phyloP scores from a whole-genome alignment of 495 filamentous ascomycete species.

The Aspergillus olivimuriae region DNA sequence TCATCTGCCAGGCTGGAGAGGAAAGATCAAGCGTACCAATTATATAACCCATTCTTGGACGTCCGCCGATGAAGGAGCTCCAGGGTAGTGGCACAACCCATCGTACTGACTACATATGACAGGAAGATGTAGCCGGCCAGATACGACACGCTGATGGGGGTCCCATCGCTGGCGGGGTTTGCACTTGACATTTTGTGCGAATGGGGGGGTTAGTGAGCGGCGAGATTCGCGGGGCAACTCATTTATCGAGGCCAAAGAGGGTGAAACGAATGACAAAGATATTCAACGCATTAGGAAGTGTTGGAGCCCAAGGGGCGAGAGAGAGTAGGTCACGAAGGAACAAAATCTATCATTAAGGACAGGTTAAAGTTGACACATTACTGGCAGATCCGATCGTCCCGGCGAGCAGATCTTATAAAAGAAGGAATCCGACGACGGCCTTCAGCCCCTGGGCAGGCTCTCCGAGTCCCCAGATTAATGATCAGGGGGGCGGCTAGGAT shows the following conservation, averaged over 20 bases:
- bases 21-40: conserved; percentile 51
- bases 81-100: conserved; percentile 71
- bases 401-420: background rate
- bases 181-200: conserved; percentile 19
- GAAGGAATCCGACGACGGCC: conserved; percentile 2
- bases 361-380: background rate
- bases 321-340: background rate
- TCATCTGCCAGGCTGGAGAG: background rate
- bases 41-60: conserved; percentile 57
- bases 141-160: conserved; percentile 36
- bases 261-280: background rate
- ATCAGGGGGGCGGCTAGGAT: background rate
- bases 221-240: background rate
- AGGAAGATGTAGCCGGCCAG: conserved; percentile 58
- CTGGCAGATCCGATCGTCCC: conserved; percentile 2
- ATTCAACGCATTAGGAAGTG: conserved; percentile 1
- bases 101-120: conserved; percentile 71
- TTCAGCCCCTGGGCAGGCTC: conserved; percentile 4
- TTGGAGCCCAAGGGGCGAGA: too few relatives aligned
- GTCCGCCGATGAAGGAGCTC: conserved; percentile 77
- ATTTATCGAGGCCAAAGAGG: conserved; percentile 2
- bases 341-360: background rate
- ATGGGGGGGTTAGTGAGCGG: conserved; percentile 2
- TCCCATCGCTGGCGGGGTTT: conserved; percentile 4
- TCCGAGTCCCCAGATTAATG: conserved; percentile 1